These are phyloP conservation scores for Suhomyces sp. DNA, from an alignment of 805 yeast genomes.

Conservation along the genomic window DNA sequence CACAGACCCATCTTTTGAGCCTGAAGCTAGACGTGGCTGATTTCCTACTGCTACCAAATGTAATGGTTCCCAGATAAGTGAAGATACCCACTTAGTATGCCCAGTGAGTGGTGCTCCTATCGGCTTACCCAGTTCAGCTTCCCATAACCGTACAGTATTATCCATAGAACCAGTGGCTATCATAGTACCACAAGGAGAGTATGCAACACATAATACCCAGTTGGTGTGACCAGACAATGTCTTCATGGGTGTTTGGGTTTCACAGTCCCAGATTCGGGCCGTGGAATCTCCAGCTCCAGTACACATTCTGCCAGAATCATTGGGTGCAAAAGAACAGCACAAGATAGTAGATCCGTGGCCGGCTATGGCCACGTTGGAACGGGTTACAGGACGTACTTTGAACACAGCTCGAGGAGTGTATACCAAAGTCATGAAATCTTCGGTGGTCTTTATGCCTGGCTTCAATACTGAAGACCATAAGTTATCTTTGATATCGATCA, in stretches of 20 bases:
- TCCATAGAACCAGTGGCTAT: slow-evolving; percentile 98
- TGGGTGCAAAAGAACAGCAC: slow-evolving; percentile 91
- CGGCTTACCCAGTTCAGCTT: slow-evolving; percentile 66
- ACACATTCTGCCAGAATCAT: slow-evolving; percentile 77
- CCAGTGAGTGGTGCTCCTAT: slow-evolving; percentile 75
- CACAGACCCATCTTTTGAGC: slow-evolving; percentile 88
- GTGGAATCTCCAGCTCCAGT: slow-evolving; percentile 97
- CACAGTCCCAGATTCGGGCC: slow-evolving; percentile 95
- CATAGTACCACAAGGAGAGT: slow-evolving; percentile 88
- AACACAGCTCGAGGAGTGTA: slow-evolving; percentile 95
- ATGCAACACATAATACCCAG: slow-evolving; percentile 90
- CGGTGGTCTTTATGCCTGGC: slow-evolving; percentile 86
- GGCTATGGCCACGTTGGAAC: slow-evolving; percentile 87
- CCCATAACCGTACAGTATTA: slow-evolving; percentile 85
- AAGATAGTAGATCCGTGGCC: slow-evolving; percentile 95
- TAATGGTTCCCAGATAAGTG: slow-evolving; percentile 91
- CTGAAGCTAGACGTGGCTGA: slow-evolving; percentile 71
- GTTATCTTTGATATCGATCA: slow-evolving; percentile 75
- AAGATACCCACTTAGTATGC: slow-evolving; percentile 86
- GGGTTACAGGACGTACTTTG: slow-evolving; percentile 85
- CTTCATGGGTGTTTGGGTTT: slow-evolving; percentile 85
- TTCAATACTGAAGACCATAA: slow-evolving; percentile 76
- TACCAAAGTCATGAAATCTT: slow-evolving; percentile 85
- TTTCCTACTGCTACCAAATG: slow-evolving; percentile 71
- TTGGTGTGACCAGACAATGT: slow-evolving; percentile 82